Base-by-base conservation (phyloP, 2,329 filamentous ascomycete species). In the Aspergillus hiratsukae region DNA sequence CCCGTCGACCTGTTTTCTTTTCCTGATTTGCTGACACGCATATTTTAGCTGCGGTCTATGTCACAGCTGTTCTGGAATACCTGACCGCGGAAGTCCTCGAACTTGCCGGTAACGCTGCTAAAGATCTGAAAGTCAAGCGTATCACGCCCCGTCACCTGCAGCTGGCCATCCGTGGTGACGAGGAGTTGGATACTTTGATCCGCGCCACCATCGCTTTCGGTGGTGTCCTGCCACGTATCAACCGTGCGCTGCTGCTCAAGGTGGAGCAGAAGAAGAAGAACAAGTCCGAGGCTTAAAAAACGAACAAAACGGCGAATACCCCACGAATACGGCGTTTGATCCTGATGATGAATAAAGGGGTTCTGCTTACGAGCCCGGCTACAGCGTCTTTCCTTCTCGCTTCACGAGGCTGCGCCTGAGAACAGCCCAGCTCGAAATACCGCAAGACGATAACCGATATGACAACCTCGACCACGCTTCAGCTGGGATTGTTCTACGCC, bases 91-190 rank as follows among this genome's bases (percentile, higher is more conserved):
- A 99, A 85, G 93, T 99, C 49, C 88, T 99, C 69, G 94, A 99
- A 78, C 83, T 99, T 64, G 94, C 94, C 75, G 94, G 94, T 77
- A 99, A 99, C 76, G 94, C 94, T 53, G 94, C 94, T 77, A 97
- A 97, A 84, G 94, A 99, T 77, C 89, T 97, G 73, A 99, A 97
- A 80, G 94, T 97, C 80, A 99, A 97, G 87, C 94, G 94, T 78
- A 99, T 99, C 78, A 97, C 93, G 11, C 94, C 94, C 55, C 92
- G 94, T 76, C 94, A 99, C 77, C 81, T 99, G 64, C 94, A 99
- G 78, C 89, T 99, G 61, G 94, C 94, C 69, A 99, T 99, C 73
- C 91, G 94, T 71, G 94, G 94, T 72, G 94, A 99, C 76, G 94
- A 99, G 80, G 94, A 99, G 78, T 83, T 99, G 67, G 94, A 99